Evolutionary conservation across 805 yeast genomes (phyloP), one percentile per base, ranked within the genome.

Genomic region (Wickerhamomyces sydowiorum): DNA sequence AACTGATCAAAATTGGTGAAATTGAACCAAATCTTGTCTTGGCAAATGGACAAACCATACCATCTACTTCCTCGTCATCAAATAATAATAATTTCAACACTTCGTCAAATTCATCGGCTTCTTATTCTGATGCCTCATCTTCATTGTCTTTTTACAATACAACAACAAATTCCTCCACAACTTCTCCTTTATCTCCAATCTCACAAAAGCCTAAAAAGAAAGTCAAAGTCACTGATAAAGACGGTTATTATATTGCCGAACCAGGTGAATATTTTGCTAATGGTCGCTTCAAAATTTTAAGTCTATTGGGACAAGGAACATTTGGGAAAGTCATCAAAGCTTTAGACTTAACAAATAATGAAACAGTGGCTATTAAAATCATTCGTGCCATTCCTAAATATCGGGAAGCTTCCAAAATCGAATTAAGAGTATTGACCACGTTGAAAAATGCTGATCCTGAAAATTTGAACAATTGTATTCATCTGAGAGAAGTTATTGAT

Each of bases 401-500:
- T 62, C 73, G 98, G 42, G 97, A 90, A 57, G 99, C 99, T 3
- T 87, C 96, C 13, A 86, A 84, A 62, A 88, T 90, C 42, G 99
- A 93, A 65, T 70, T 93, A 21, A 67, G 98, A 37, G 88, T 93
- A 12, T 66, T 93, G 45, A 69, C 85, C 15, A 82, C 91, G 39
- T 65, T 88, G 43, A 78, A 83, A 44, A 75, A 75, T 53, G 70
- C 57, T 58, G 97, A 88, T 59, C 78, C 82, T 24, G 60, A 68
- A 24, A 84, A 78, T 61, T 52, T 65, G 53, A 85, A 77, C 63
- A 84, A 78, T 61, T 93, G 98, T 60, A 82, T 91, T 46, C 91
- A 89, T 53, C 64, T 91, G 44, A 72, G 85, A 23, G 97, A 90
- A 54, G 89, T 93, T 57, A 86, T 91, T 61, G 99, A 93, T 64